Evolutionary conservation across 176 grass and related monocot species (phyloP).

Genomic region (Aechmea fasciata): DNA sequence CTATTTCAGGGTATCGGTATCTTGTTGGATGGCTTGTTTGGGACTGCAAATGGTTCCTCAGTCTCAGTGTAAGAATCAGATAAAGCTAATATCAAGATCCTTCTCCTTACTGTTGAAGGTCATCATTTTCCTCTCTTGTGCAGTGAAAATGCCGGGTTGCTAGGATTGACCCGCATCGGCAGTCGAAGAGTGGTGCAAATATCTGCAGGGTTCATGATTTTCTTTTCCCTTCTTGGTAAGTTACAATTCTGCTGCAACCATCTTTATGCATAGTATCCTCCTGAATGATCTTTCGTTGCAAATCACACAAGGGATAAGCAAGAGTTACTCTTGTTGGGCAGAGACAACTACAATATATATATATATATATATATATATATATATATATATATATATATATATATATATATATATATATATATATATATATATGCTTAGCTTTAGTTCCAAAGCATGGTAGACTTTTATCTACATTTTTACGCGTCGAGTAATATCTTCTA

Average conservation of each 20-base stretch:
- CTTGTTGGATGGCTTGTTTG: constrained; percentile 74
- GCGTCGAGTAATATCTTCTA: no score
- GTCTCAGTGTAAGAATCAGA: constrained; percentile 53
- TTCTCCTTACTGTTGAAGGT: constrained; percentile 1
- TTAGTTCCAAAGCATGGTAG: background rate
- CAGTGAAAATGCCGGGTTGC: constrained; percentile 85
- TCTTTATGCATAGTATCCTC: background rate
- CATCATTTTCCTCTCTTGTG: constrained; percentile 13
- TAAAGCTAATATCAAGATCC: background rate
- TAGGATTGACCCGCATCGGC: constrained; percentile 66
- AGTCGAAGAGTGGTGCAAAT: constrained; percentile 88
- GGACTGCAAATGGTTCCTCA: constrained; percentile 63
- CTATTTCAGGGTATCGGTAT: constrained; percentile 55
- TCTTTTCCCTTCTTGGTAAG: constrained; percentile 89
- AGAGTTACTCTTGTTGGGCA: background rate
- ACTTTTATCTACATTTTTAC: no score
- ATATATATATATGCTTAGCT: background rate
- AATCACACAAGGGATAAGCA: background rate
- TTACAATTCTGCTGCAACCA: background rate
- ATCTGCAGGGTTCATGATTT: constrained; percentile 97
- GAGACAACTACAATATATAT: background rate
- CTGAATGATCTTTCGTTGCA: background rate
- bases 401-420: background rate
- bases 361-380: background rate
- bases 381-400: background rate